Base-by-base conservation (phyloP, 1,284 basidiomycete species). In the Xerocomus subilludens region DNA sequence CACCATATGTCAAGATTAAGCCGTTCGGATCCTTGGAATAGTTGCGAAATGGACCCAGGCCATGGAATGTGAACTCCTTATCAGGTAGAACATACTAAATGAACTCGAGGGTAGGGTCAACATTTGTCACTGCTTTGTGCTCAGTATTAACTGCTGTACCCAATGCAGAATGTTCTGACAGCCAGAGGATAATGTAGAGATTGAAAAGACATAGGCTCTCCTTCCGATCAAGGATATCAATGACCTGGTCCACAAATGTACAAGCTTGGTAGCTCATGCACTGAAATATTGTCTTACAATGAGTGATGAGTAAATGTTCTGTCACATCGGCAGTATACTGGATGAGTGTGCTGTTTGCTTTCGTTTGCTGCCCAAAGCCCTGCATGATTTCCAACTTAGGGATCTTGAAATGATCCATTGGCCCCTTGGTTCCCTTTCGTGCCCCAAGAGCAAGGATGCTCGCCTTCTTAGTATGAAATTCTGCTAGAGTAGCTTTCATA, bases 291-390 rank as follows among this genome's bases (percentile, higher is more conserved):
- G n/a, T n/a, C 14, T 71, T 64, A 27, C 38, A 76, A 27, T 69
- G 47, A 21, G 45, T 62, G 25, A 71, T 71, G 4, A 45, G 64
- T 25, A 71, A 42, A 23, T 16, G 49, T 36, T 76, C 42, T 0
- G 38, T 63, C 20, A 76, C 59, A 35, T 77, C 59, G 5, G 71
- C n/a, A n/a, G 69, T 74, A 20, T 64, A 76, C 51, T 77, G 64
- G 5, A 65, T 23, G 6, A 76, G 49, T 3, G 38, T 60, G 8
- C 72, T 32, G 11, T 66, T 60, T 13, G 45, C 38, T 20, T n/a
- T 42, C 25, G 69, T 69, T 16, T 30, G 35, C 2, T 5, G 3
- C 16, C n/a, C 49, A 36, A 77, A 77, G 25, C 66, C 63, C 18
- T 69, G 47, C 23, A 77, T 38, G 1, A 77, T 16, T 47, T 77